These are phyloP conservation scores for Esteya vermicola DNA, from an alignment of 2,329 filamentous ascomycete genomes.

Conservation along the genomic window DNA sequence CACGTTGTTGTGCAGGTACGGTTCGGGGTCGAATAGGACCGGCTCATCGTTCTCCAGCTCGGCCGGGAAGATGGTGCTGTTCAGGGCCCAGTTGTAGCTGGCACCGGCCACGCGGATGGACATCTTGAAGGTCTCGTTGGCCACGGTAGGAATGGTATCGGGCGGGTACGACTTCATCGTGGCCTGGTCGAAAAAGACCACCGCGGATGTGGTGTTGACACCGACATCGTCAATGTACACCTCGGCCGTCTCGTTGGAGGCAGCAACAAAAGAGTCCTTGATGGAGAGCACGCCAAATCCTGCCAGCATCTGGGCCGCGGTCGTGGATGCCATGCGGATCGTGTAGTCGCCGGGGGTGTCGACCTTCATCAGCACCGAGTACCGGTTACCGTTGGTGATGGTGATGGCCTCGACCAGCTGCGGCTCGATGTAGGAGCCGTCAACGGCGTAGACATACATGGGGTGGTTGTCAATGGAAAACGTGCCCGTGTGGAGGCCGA, in stretches of 20 bases:
- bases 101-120: slow-evolving; percentile 24
- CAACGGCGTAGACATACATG: slow-evolving; percentile 39
- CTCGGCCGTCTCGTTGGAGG: slow-evolving; percentile 22
- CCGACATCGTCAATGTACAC: slow-evolving; percentile 32
- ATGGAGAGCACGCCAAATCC: slow-evolving; percentile 36
- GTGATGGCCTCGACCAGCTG: slow-evolving; percentile 30
- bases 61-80: slow-evolving; percentile 26
- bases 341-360: slow-evolving; percentile 34
- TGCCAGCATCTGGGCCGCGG: slow-evolving; percentile 37
- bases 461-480: slow-evolving; percentile 38
- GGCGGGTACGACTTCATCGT: slow-evolving; percentile 32
- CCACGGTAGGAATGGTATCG: slow-evolving; percentile 23
- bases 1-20: slow-evolving; percentile 23
- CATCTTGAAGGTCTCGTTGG: slow-evolving; percentile 31
- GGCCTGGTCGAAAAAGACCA: slow-evolving; percentile 28
- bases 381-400: slow-evolving; percentile 37
- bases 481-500: slow-evolving; percentile 27
- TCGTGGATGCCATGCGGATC: slow-evolving; percentile 35
- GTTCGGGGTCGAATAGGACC: slow-evolving; percentile 29
- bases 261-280: too few species aligned
- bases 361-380: slow-evolving; percentile 33
- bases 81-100: slow-evolving; percentile 39
- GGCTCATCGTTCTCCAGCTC: slow-evolving; percentile 23
- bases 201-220: slow-evolving; percentile 20
- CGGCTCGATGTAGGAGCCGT: slow-evolving; percentile 39